Percentiles rank a stretch among this genome's conserved stretches.
Evolutionary conservation across 441 rosid species (phyloP).

Genomic region (Rhodomyrtus psidioides): DNA sequence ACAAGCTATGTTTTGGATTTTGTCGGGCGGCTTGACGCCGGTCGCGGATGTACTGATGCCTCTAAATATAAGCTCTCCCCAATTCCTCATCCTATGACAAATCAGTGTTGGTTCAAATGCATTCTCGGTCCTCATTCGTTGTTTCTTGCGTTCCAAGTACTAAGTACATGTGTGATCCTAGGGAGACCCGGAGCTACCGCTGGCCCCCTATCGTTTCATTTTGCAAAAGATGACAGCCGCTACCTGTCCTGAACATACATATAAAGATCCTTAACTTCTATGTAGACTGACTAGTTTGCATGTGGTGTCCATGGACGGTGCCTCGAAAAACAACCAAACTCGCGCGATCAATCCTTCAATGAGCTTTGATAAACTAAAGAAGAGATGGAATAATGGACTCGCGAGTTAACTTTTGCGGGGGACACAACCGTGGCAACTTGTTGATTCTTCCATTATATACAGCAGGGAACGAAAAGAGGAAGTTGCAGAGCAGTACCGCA

Average conservation of each 20-base stretch:
- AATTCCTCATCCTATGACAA: not conserved
- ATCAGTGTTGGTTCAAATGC: not conserved
- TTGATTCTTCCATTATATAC: not conserved
- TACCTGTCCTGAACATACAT: not conserved
- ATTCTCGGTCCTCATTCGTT: not conserved
- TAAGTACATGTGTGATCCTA: not conserved
- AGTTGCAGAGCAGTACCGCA: not conserved
- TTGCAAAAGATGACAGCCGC: not conserved
- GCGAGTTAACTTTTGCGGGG: not conserved
- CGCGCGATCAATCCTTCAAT: not conserved
- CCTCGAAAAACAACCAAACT: not conserved
- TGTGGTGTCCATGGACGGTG: not conserved
- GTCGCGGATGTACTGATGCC: not conserved
- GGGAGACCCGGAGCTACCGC: not conserved
- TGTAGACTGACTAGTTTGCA: not conserved
- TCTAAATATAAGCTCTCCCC: not conserved
- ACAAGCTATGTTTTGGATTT: not conserved
- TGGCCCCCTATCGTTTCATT: not conserved
- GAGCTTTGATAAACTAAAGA: not conserved
- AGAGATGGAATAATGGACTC: not conserved
- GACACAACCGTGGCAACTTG: not conserved
- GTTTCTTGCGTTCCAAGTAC: not conserved
- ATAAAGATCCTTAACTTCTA: not conserved
- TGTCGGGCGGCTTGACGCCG: not conserved
- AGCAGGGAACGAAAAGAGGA: not conserved